These are phyloP conservation scores for Trichoderma guizhouense DNA, from an alignment of 2,329 filamentous ascomycete species.

Conservation along the genomic window DNA sequence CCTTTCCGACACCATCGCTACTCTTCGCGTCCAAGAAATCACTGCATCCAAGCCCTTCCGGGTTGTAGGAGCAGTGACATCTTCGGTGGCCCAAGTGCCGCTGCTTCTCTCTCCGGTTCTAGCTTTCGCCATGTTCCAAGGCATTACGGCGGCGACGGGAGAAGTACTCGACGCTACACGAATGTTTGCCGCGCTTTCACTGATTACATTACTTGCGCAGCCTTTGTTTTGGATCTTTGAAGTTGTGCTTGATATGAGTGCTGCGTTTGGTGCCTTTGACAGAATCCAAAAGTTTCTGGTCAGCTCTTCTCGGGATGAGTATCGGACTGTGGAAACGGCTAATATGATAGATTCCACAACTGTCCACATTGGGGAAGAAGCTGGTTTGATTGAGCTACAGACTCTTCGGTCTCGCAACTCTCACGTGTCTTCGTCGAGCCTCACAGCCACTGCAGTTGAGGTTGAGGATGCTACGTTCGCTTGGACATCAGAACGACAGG, in stretches of 20 bases:
- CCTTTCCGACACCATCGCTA: slow-evolving; percentile 28
- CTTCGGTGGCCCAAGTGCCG: slow-evolving; percentile 34
- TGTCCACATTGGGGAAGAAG: background rate
- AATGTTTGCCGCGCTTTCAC: slow-evolving; percentile 42
- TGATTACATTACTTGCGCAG: slow-evolving; percentile 37
- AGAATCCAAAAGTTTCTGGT: slow-evolving; percentile 39
- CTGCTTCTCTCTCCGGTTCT: slow-evolving; percentile 35
- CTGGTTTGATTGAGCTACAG: background rate
- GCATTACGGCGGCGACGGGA: slow-evolving; percentile 27
- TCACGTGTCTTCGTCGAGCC: background rate
- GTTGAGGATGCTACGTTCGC: slow-evolving; percentile 32
- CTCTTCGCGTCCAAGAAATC: slow-evolving; percentile 36
- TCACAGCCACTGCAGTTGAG: background rate
- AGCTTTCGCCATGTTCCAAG: slow-evolving; percentile 39
- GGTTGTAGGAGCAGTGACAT: slow-evolving; percentile 33
- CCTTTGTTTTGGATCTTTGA: slow-evolving; percentile 41
- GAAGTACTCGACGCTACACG: slow-evolving; percentile 30
- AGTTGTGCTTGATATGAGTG: slow-evolving; percentile 35
- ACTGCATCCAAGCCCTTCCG: slow-evolving; percentile 30
- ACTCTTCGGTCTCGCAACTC: background rate
- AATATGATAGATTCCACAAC: background rate
- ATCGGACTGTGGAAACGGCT: slow-evolving; percentile 18
- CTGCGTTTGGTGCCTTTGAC: slow-evolving; percentile 39
- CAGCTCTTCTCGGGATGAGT: slow-evolving; percentile 27
- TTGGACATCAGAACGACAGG: slow-evolving; percentile 32